Conservation (phyloP, 257 asterid genomes). For the Capsicum rhomboideum region DNA sequence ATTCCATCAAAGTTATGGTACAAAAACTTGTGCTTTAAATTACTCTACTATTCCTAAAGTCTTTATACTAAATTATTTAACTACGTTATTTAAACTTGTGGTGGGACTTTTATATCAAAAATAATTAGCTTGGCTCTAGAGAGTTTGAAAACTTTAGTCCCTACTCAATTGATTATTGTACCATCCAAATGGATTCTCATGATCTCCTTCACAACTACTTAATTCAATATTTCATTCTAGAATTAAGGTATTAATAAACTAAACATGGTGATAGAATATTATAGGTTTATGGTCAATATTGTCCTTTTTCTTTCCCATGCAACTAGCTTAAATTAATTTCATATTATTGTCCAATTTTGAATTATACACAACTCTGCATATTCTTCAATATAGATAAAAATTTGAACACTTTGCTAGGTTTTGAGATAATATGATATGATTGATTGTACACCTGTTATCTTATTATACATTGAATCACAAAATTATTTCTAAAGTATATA, state of each 20-base stretch:
- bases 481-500: background rate
- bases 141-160: background rate
- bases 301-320: background rate
- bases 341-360: background rate
- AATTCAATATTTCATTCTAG: background rate
- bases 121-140: background rate
- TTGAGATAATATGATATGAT: background rate
- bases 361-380: background rate
- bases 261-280: background rate
- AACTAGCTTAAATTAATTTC: background rate
- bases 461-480: background rate
- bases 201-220: conserved; percentile 4
- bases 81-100: background rate
- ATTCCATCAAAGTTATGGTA: background rate
- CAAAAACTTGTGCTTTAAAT: background rate
- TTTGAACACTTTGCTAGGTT: background rate
- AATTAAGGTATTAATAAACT: background rate
- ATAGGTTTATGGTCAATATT: conserved; percentile 1
- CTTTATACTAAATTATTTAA: background rate
- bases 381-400: background rate
- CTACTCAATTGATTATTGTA: conserved; percentile 1
- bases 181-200: background rate
- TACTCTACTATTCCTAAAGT: background rate
- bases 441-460: background rate
- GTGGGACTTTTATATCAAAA: background rate